phyloP scores from a whole-genome alignment of 2,329 filamentous ascomycete genomes.

The Fusarium nodosum region DNA sequence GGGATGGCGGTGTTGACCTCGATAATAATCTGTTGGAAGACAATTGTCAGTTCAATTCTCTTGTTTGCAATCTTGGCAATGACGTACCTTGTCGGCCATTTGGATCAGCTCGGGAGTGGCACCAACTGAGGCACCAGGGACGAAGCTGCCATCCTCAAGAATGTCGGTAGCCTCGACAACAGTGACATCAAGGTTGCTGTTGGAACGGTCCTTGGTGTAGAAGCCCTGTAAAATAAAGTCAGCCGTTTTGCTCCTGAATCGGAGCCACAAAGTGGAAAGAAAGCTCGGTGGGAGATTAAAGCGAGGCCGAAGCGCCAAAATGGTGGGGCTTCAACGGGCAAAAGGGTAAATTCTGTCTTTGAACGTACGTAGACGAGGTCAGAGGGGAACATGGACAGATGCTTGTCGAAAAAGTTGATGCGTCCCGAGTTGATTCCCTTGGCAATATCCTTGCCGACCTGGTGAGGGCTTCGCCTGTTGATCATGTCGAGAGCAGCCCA shows the following conservation, averaged over 20 bases:
- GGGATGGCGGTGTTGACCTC: constrained; percentile 91
- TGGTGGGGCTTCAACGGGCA: constrained; percentile 27
- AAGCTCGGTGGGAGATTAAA: constrained; percentile 38
- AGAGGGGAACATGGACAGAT: constrained; percentile 90
- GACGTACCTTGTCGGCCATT: constrained; percentile 82
- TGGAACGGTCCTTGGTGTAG: constrained; percentile 84
- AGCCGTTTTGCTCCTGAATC: constrained; percentile 26
- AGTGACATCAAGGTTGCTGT: constrained; percentile 82
- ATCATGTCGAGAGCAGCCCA: constrained; percentile 95
- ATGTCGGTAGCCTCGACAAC: constrained; percentile 90
- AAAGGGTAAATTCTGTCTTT: constrained; percentile 21
- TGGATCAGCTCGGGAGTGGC: constrained; percentile 88
- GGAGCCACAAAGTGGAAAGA: constrained; percentile 20
- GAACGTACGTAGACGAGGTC: constrained; percentile 80
- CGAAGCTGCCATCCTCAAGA: constrained; percentile 88
- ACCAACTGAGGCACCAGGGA: constrained; percentile 87
- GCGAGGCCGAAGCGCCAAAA: constrained; percentile 35
- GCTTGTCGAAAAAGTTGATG: constrained; percentile 95
- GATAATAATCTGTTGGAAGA: constrained; percentile 75
- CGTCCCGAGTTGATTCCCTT: constrained; percentile 90
- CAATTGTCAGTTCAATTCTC: constrained; percentile 20
- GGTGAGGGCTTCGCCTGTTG: constrained; percentile 84
- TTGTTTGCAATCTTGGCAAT: background rate
- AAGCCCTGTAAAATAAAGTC: constrained; percentile 66
- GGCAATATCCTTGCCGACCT: constrained; percentile 90